Base-by-base conservation (phyloP, 768 basidiomycete species). In the Xerocomus spinulosus region DNA sequence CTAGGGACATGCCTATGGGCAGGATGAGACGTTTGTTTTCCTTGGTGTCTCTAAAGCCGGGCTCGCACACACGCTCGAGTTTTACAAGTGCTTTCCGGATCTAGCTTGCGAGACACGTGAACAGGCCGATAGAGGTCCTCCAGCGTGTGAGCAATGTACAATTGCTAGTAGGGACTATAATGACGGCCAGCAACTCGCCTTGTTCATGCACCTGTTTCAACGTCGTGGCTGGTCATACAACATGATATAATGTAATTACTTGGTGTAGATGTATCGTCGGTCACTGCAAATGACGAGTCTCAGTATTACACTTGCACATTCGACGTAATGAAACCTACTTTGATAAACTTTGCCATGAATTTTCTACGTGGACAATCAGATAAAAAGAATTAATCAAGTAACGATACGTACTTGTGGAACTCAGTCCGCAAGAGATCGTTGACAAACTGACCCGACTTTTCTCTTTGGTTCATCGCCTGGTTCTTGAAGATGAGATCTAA, bases 401-500 rank as follows among this genome's bases (percentile, higher is more conserved):
- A 18, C 18, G 32, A 45, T 1, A 79, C 86, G 49, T 50, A 91
- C 89, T 84, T 90, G 73, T 94, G 92, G 64, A 94, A 95, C 62
- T 93, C 89, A 43, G 92, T 94, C 64, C 95, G 78, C 51, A 98
- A 69, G 42, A 97, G 74, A 68, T 98, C 96, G 63, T 99, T 98
- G 52, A 98, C 92, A 62, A 98, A 98, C 48, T 87, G 84, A 12
- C 85, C 83, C 3, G 73, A 68, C 62, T 83, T 83, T 45, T 83
- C 78, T 28, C 72, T 77, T 39, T 75, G 64, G 26, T 76, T 79
- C 69, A 83, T 83, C 0, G 96, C 91, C 68, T 99, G 96, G 66
- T 98, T 97, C 73, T 97, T 98, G 81, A 98, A 98, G 61, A 98
- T 93, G 45, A 96, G 74, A 68, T 99, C 92, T 92, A 59, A 26